Base-by-base conservation (phyloP, 768 basidiomycete genomes). In the Lentinula edodes region DNA sequence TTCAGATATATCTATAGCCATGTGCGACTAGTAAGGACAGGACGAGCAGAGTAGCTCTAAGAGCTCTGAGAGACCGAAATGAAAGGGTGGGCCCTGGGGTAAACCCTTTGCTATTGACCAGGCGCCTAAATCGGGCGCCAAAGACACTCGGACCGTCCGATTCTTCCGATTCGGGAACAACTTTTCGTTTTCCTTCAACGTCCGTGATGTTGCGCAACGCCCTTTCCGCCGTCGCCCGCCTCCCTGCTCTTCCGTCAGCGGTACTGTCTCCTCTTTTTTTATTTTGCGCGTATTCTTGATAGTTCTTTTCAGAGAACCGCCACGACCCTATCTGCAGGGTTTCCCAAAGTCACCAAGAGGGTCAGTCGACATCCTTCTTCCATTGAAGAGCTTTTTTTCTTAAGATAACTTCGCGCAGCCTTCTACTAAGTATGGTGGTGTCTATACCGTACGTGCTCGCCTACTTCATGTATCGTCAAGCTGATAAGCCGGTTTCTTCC, bases 361-460 rank as follows among this genome's bases (percentile, higher is more conserved):
- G 91, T 91, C 71, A 58, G 82, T 77, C 63, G 61, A 38, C 46
- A 48, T 48, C 18, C 46, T 63, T 43, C 42, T 52, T 52, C 54
- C 35, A 67, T 62, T 66, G 50, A 56, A 60, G 61, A 54, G 28
- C 64, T 43, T n/a, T 28, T 6, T 56, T 13, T 41, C 50, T 45
- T 58, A 7, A 54, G 60, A 18, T 51, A 18, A 65, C 48, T 58
- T 62, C 66, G 57, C 61, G n/a, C 63, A 95, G 93, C 83, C 84
- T 48, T 80, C 90, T 7, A 92, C 91, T 55, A 95, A 95, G 77
- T 94, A 95, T 70, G 95, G 95, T 46, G 93, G 93, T 63, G 87
- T 95, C 62, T 93, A 94, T 75, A 95, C 91, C 48, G 93, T 94
- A 68, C 65, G 88, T 72, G 61, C 46, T 28, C 46, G 46, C 63